Base-by-base conservation (phyloP, 495 filamentous ascomycete species). In the Penicillium samsonianum region DNA sequence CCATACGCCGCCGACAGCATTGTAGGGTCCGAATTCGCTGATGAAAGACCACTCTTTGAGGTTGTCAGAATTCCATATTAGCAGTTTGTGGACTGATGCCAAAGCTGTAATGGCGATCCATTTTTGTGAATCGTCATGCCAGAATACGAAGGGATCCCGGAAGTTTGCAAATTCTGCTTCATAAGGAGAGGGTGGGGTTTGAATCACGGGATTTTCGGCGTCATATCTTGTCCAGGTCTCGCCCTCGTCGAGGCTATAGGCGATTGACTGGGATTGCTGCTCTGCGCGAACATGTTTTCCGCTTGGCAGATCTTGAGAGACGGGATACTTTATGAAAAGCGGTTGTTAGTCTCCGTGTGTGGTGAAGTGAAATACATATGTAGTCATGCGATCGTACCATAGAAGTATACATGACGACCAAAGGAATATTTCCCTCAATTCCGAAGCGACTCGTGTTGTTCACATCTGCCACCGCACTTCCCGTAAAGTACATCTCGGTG, bases 391-490 rank as follows among this genome's bases (percentile, higher is more conserved):
- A 46, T 3, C 63, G 53, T 35, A 71, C 71, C 20, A 74, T 75
- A 22, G 81, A 73, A 5, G 81, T 83, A 62, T 83, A 85, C 58
- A 83, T 75, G 17, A 83, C 83, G 19, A 86, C 73, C 43, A 82
- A 76, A 14, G 80, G 80, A 38, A 77, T 74, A 28, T 65, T 70
- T 52, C 80, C 79, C 43, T 75, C 68, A 0, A 67, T 67, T 38
- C 84, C 82, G 69, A 84, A 82, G 0, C 80, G 79, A 51, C 81
- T 84, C 3, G 82, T 83, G 60, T 86, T 85, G 57, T 82, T 73
- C 19, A 63, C 65, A 58, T 85, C 82, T 31, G 80, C 67, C 8
- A 84, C 77, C 22, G 72, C 73, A 56, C 73, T 78, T 11, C 82
- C 83, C 17, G 76, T 76, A 63, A 82, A 85, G 50, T 81, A 78